Evolutionary conservation across 139 green algal species (phyloP), one percentile per base, ranked within the genome.

Genomic region (Chlamydomonas schloesseri): DNA sequence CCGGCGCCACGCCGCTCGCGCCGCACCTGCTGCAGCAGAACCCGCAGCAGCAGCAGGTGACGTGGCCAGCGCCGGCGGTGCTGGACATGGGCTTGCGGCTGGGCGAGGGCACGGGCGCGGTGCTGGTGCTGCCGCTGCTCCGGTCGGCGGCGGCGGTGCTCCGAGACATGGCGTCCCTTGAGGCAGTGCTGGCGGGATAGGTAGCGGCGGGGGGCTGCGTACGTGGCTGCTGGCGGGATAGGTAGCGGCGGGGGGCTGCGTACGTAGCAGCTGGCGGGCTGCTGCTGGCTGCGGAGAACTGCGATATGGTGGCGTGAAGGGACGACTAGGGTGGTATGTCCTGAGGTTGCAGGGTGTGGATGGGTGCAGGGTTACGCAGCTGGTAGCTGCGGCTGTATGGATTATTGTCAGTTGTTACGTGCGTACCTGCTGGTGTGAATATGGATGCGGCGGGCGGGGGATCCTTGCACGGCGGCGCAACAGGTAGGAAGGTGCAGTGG

Each of bases 41-140:
- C 11, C 28, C 3, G 64, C 64, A 15, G 64, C 64, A 31, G 64
- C 28, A 36, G 64, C 64, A 33, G 64, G 14, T 46, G 47, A 50
- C 9, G 24, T 21, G 70, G 18, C 37, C 62, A 11, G 42, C 78
- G 57, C 60, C 55, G 23, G 65, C 87, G 17, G 58, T 76, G 31
- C 73, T 94, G 60, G 57, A 90, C 58, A 91, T 94, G 88, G 68
- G 71, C 8, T 10, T 94, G 57, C 78, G 88, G 29, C 76, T 94
- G 15, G 91, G 91, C 20, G 91, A 94, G 79, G 91, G 86, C 23
- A 92, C 89, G 0, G 91, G 88, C 4, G 91, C 91, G 31, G 62
- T 92, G 71, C 71, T 92, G 74, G 58, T 57, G 34, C n/a, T 93
- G 83, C 89, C 89, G 42, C 74, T 94, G 79, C 86, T 94, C 47